Conservation (phyloP, 352 stramenopile species). For the Phytophthora boehmeriae region DNA sequence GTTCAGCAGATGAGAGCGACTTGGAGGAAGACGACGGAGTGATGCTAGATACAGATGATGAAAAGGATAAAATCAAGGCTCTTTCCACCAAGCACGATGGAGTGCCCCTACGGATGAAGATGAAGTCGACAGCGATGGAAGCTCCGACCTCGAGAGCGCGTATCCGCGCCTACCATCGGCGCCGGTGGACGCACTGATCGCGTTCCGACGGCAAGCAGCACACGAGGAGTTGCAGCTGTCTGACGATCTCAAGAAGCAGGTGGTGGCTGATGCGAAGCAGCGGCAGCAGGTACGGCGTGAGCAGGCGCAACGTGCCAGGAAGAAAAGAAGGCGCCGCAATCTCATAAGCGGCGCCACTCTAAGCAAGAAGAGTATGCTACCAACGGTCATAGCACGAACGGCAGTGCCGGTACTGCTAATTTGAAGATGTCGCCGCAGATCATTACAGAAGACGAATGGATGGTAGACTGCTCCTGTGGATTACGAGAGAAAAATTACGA, state of each 20-base stretch:
- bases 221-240: conserved; percentile 62
- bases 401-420: conserved; percentile 11
- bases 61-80: conserved; percentile 52
- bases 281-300: conserved; percentile 45
- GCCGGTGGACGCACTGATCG: conserved; percentile 65
- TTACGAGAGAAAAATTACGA: conserved; percentile 60
- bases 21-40: conserved; percentile 40
- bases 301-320: conserved; percentile 35
- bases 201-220: conserved; percentile 55
- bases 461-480: conserved; percentile 64
- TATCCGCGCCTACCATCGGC: conserved; percentile 63
- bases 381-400: conserved; percentile 16
- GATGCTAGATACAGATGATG: conserved; percentile 56
- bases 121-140: conserved; percentile 58
- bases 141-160: conserved; percentile 61
- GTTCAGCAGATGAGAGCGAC: conserved; percentile 29
- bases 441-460: conserved; percentile 53
- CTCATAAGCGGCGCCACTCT: conserved; percentile 24
- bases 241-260: conserved; percentile 37
- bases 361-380: conserved; percentile 38
- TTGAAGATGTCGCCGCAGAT: conserved; percentile 8
- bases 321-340: conserved; percentile 38
- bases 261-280: conserved; percentile 41
- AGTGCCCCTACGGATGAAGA: conserved; percentile 41
- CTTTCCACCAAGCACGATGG: conserved; percentile 39